These are phyloP conservation scores for Dovyalis caffra DNA, from an alignment of 345 rosid species.

Conservation along the genomic window DNA sequence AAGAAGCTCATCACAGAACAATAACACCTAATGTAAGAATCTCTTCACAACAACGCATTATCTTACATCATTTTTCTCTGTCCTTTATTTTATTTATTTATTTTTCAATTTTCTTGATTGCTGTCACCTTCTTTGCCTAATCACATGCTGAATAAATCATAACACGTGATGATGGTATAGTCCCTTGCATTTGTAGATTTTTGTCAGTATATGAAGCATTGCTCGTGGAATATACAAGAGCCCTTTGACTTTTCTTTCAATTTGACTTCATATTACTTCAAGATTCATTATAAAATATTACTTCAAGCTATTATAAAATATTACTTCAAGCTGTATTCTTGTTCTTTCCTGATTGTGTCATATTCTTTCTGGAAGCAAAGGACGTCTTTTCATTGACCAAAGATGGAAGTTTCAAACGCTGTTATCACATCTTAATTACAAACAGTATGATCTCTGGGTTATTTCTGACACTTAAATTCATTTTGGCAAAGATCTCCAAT, in stretches of 20 bases:
- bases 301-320: too few species aligned
- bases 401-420: not conserved
- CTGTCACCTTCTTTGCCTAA: not conserved
- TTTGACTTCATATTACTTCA: not conserved
- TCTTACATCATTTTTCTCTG: not conserved
- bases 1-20: not conserved
- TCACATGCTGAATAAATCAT: not conserved
- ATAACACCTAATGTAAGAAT: not conserved
- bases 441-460: not conserved
- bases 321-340: not conserved
- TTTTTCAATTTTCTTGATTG: not conserved
- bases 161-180: not conserved
- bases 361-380: not conserved
- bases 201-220: not conserved
- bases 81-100: not conserved
- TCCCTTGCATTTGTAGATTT: not conserved
- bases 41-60: not conserved
- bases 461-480: not conserved
- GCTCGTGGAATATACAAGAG: not conserved
- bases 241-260: not conserved
- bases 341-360: not conserved
- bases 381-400: not conserved
- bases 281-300: too few species aligned
- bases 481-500: not conserved
- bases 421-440: not conserved